A percentile compares a stretch with the other conserved stretches of the same genome.
Conservation (phyloP, 768 basidiomycete genomes). For the Collybiopsis luxurians region DNA sequence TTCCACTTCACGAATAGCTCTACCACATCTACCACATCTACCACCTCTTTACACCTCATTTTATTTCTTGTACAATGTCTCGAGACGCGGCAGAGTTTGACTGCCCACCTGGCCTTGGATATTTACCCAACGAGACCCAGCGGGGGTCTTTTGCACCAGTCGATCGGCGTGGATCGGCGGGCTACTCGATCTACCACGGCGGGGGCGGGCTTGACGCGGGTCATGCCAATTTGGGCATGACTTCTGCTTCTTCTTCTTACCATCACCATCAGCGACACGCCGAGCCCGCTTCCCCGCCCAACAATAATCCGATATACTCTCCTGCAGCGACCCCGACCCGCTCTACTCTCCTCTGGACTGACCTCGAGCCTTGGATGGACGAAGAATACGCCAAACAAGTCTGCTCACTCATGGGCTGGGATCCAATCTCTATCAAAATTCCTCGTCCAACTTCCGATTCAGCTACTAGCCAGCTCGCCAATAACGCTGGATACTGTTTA, state of each 20-base stretch:
- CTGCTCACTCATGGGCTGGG: constrained; percentile 86
- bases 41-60: too few species aligned
- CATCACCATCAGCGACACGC: constrained; percentile 5
- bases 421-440: constrained; percentile 69
- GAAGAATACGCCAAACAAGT: constrained; percentile 92
- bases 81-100: background rate
- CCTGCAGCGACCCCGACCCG: constrained; percentile 26
- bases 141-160: background rate
- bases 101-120: background rate
- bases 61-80: background rate
- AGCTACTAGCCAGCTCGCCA: constrained; percentile 59
- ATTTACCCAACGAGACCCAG: constrained; percentile 2
- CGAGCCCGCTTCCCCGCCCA: constrained; percentile 3
- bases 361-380: constrained; percentile 96
- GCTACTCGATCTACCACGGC: constrained; percentile 1
- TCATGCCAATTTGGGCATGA: background rate
- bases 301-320: constrained; percentile 7
- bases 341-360: constrained; percentile 81
- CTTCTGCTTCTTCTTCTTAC: background rate
- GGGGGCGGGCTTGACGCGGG: constrained; percentile 1
- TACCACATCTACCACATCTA: too few species aligned
- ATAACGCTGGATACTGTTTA: constrained; percentile 88
- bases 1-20: too few species aligned
- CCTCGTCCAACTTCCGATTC: constrained; percentile 61
- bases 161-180: constrained; percentile 7